Base-by-base conservation (phyloP, 306 rosid species). In the Prunus mume region DNA sequence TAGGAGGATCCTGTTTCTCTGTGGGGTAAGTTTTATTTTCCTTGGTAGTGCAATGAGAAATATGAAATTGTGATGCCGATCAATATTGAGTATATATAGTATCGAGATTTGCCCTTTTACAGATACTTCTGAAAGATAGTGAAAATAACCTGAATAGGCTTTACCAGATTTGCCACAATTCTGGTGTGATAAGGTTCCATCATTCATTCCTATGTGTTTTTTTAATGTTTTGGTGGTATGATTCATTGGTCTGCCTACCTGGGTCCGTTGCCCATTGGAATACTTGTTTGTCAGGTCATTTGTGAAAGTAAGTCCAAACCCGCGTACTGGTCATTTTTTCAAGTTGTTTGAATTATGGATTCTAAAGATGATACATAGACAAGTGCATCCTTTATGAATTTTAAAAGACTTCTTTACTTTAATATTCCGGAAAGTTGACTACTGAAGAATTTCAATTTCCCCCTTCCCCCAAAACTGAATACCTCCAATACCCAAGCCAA, bases 1-100 rank as follows among this genome's bases (percentile, higher is more conserved):
- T 62, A 92, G 81, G 60, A 89, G 78, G 77, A 82, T 92, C 82
- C 88, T 94, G 68, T 92, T 94, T 74, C 90, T 92, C 32, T 92
- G 97, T 50, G 97, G 98, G 86, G 98, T 94, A 88, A 24, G 93
- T 68, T 83, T 27, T 49, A 72, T 13, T 51, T 34, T n/a, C 9
- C 41, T 34, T 34, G 2, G 1, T 34, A 34, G 41, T 34, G 41
- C 41, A 34, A 34, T 5, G 41, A 34, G 41, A 34, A 34, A 34
- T 34, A 5, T 34, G 41, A 34, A 34, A 34, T 34, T 34, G 41
- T 34, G 41, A 34, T 34, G 8, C 41, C 41, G 6, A 34, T 34
- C 41, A 34, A 34, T 34, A 5, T 34, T 34, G 41, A 34, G 8
- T 34, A 6, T 34, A 34, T 34, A 34, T 34, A 1, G 41, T 34